phyloP scores from a whole-genome alignment of 257 asterid species.

The Knoxia roxburghii region DNA sequence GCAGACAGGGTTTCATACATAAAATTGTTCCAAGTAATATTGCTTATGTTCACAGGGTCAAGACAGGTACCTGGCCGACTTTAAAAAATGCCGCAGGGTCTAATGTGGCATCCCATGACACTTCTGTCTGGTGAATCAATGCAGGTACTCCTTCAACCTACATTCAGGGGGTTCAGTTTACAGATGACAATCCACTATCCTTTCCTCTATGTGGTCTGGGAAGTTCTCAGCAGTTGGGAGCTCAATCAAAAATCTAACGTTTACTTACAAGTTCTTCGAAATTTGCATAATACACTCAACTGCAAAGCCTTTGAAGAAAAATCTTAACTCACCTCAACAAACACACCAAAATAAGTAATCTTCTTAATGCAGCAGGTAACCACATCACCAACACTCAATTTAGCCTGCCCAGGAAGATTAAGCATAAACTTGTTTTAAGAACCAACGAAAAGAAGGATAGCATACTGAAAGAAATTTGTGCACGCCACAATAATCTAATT shows the following conservation, averaged over 20 bases:
- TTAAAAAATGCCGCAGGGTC: constrained; percentile 75
- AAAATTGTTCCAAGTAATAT: no score
- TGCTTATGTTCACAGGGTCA: neutral
- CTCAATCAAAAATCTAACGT: neutral
- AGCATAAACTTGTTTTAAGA: constrained; percentile 7
- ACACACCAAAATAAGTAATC: constrained; percentile 85
- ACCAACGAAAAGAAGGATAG: constrained; percentile 9
- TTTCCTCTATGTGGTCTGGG: neutral
- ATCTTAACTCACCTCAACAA: constrained; percentile 69
- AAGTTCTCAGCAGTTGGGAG: constrained; percentile 1
- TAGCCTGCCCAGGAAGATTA: constrained; percentile 39
- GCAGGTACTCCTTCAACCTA: constrained; percentile 96
- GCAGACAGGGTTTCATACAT: neutral
- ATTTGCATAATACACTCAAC: neutral
- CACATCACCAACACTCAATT: constrained; percentile 73
- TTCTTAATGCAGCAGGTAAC: constrained; percentile 82
- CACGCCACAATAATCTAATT: neutral
- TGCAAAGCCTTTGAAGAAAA: constrained; percentile 6
- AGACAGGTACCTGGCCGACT: constrained; percentile 73
- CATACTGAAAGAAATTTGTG: neutral
- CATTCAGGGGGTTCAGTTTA: constrained; percentile 13
- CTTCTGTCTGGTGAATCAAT: constrained; percentile 88
- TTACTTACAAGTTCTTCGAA: neutral
- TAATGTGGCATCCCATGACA: constrained; percentile 92
- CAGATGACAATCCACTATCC: constrained; percentile 8